Conservation (phyloP, 1,139 yeast species). For the Debaryomyces robertsiae region DNA sequence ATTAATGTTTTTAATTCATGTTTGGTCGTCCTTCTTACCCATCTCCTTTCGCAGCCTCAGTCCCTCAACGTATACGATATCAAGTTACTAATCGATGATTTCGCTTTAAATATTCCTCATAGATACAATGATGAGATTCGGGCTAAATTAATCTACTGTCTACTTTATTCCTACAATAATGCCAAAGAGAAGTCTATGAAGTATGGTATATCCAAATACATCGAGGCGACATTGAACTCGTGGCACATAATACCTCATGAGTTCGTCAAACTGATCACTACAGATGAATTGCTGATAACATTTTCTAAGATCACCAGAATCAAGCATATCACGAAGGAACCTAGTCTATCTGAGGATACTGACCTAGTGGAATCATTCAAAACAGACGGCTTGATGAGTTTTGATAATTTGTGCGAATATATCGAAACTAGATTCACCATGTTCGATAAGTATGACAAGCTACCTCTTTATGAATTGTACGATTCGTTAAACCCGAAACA, state of each 20-base stretch:
- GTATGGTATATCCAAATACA: slow-evolving; percentile 9
- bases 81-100: slow-evolving; percentile 18
- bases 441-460: slow-evolving; percentile 12
- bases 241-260: slow-evolving; percentile 1
- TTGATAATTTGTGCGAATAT: slow-evolving; percentile 24
- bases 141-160: slow-evolving; percentile 6
- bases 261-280: background rate
- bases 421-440: slow-evolving; percentile 21
- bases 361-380: slow-evolving; percentile 19
- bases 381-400: slow-evolving; percentile 24
- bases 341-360: background rate
- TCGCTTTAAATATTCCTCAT: slow-evolving; percentile 4
- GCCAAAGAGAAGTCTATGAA: slow-evolving; percentile 2
- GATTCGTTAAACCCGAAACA: slow-evolving; percentile 17
- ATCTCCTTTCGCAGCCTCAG: slow-evolving; percentile 9
- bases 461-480: slow-evolving; percentile 22
- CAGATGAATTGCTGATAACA: background rate
- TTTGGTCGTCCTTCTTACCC: slow-evolving; percentile 16
- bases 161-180: slow-evolving; percentile 7
- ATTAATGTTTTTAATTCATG: slow-evolving; percentile 20
- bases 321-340: background rate
- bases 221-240: slow-evolving; percentile 1
- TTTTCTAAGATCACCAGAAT: background rate
- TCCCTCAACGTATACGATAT: slow-evolving; percentile 16
- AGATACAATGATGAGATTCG: slow-evolving; percentile 9